Evolutionary conservation across 164 flowering plant species (phyloP), one percentile per base, ranked within the genome.

Genomic region (Annona squamosa): DNA sequence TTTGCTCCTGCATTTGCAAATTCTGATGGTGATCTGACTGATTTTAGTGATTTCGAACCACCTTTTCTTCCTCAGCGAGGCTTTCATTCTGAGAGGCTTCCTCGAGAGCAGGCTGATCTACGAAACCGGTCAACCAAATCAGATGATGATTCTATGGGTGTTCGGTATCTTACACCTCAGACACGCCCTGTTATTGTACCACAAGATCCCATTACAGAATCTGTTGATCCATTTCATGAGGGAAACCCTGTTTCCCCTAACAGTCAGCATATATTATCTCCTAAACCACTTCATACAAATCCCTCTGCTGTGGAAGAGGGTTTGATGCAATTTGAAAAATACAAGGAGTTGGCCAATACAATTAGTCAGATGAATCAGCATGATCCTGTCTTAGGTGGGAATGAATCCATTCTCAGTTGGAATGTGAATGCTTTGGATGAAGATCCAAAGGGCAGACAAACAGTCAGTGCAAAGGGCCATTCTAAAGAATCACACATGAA

Each of bases 81-180:
- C 62, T 92, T 84, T 74, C 85, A 74, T 72, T 92, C 95, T 56
- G 95, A 92, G 81, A 81, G 86, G 78, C 85, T 89, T 46, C 91
- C 86, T 0, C 77, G 91, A 71, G 90, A 89, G 79, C 95, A 85
- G 81, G 77, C 80, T 48, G 94, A 84, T 72, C 71, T 77, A 48
- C 76, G 70, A 44, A 90, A 84, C 65, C 90, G 95, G 59, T 79
- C 85, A 74, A 89, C 95, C 52, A 92, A 90, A 67, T 92, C 97
- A 71, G 90, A 90, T 84, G 90, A 90, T 83, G 94, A 92, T 83
- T 89, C 88, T 46, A 72, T 84, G 76, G 87, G 78, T 65, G 72
- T 92, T 67, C 94, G 87, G 68, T 79, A 84, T 77, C 73, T 87
- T 67, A 80, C 86, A 10, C 44, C 82, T 64, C 87, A 87, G 12